These are phyloP conservation scores for Arthrobotrys sphaeroides DNA, from an alignment of 2,329 filamentous ascomycete genomes.

Conservation along the genomic window DNA sequence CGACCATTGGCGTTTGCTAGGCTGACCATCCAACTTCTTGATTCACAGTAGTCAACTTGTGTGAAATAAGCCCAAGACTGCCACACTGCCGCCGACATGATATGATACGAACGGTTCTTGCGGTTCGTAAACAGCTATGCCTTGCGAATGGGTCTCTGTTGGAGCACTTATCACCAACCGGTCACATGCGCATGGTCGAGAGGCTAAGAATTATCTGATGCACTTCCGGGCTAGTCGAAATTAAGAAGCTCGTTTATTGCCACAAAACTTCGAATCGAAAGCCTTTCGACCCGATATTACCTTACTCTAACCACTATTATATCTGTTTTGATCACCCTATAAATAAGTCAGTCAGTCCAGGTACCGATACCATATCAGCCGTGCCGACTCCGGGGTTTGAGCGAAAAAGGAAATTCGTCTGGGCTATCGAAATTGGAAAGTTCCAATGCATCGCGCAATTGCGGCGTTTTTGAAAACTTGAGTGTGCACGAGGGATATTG, in stretches of 20 bases:
- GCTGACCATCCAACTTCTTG: slow-evolving; percentile 41
- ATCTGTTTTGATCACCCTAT: slow-evolving; percentile 25
- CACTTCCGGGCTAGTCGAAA: slow-evolving; percentile 34
- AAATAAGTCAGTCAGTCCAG: slow-evolving; percentile 34
- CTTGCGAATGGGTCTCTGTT: slow-evolving; percentile 19
- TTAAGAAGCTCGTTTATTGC: slow-evolving; percentile 40
- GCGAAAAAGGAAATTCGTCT: slow-evolving; percentile 22
- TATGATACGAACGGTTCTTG: neutral
- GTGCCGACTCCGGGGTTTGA: slow-evolving; percentile 30
- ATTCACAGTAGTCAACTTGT: slow-evolving; percentile 32
- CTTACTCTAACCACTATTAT: slow-evolving; percentile 10
- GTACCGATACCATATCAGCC: slow-evolving; percentile 42
- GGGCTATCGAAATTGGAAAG: slow-evolving; percentile 20
- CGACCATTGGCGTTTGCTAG: slow-evolving; percentile 35
- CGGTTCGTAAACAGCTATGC: neutral
- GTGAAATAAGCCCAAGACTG: slow-evolving; percentile 6
- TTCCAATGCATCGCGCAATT: slow-evolving; percentile 32
- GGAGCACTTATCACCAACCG: neutral
- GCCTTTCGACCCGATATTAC: slow-evolving; percentile 36
- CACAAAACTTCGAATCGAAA: slow-evolving; percentile 22
- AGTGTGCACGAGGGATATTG: slow-evolving; percentile 10
- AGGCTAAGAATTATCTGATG: slow-evolving; percentile 1
- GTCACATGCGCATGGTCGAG: slow-evolving; percentile 33
- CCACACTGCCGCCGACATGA: neutral
- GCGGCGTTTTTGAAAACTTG: neutral